Conservation (phyloP, 352 stramenopile species). For the Phytophthora sansomeana region DNA sequence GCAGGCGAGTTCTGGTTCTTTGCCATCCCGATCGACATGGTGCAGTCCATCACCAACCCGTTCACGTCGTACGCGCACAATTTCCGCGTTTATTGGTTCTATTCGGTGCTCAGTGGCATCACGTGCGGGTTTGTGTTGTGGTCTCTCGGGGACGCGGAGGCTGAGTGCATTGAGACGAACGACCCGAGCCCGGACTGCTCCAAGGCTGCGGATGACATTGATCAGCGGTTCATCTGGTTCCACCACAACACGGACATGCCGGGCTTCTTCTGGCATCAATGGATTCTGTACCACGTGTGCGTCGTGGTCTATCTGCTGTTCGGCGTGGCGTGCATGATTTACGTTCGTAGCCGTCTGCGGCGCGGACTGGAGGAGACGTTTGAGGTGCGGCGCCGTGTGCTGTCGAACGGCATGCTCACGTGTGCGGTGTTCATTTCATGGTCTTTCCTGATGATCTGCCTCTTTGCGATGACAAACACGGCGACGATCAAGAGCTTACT, state of each 20-base stretch:
- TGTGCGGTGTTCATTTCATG: slow-evolving; percentile 89
- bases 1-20: slow-evolving; percentile 92
- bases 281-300: slow-evolving; percentile 86
- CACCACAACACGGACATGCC: slow-evolving; percentile 83
- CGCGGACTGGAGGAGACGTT: slow-evolving; percentile 88
- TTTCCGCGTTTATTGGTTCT: slow-evolving; percentile 86
- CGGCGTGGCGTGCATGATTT: slow-evolving; percentile 71
- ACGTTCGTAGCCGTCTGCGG: slow-evolving; percentile 78
- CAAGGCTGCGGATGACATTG: slow-evolving; percentile 25
- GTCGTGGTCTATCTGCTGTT: slow-evolving; percentile 85
- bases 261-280: slow-evolving; percentile 84
- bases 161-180: slow-evolving; percentile 23
- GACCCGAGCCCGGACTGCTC: slow-evolving; percentile 35
- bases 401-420: slow-evolving; percentile 81
- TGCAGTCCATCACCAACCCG: slow-evolving; percentile 91
- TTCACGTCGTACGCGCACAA: slow-evolving; percentile 91
- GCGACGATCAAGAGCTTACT: slow-evolving; percentile 44
- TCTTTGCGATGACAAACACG: slow-evolving; percentile 76
- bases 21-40: slow-evolving; percentile 88
- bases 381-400: slow-evolving; percentile 79
- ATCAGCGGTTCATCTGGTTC: slow-evolving; percentile 84
- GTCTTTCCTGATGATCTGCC: slow-evolving; percentile 73
- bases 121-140: slow-evolving; percentile 74
- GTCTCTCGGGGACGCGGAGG: slow-evolving; percentile 56
- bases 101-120: slow-evolving; percentile 75